A percentile compares a stretch with the other conserved stretches of the same genome.
phyloP scores from a whole-genome alignment of 1,139 yeast species.

The Taphrina deformans region DNA sequence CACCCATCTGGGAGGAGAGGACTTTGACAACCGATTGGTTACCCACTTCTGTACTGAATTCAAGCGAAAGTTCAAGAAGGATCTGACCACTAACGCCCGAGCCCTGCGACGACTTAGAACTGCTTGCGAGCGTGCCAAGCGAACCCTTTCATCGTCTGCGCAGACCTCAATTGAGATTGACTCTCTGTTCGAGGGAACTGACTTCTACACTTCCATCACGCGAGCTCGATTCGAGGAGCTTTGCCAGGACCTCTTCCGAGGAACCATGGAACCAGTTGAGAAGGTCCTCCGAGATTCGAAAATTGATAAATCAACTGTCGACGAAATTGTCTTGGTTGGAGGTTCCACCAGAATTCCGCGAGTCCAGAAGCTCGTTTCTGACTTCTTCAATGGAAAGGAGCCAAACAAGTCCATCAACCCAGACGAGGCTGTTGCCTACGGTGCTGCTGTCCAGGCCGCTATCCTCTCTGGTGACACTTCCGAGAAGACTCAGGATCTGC shows the following conservation, averaged over 20 bases:
- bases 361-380: constrained; percentile 95
- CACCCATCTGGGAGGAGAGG: constrained; percentile 99
- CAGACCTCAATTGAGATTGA: constrained; percentile 97
- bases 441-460: constrained; percentile 94
- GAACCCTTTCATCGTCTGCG: constrained; percentile 95
- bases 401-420: constrained; percentile 97
- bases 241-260: constrained; percentile 92
- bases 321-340: constrained; percentile 98
- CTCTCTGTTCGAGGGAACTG: constrained; percentile 94
- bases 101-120: constrained; percentile 98
- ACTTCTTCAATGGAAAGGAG: constrained; percentile 98
- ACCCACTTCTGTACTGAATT: constrained; percentile 92
- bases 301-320: constrained; percentile 81
- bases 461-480: constrained; percentile 87
- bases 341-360: constrained; percentile 99
- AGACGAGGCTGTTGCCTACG: constrained; percentile 98
- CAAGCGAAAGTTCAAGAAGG: constrained; percentile 95
- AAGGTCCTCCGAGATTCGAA: constrained; percentile 96
- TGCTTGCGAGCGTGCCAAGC: constrained; percentile 99
- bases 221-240: constrained; percentile 99
- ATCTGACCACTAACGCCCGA: constrained; percentile 87
- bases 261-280: constrained; percentile 96
- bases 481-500: constrained; percentile 76
- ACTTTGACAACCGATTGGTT: constrained; percentile 94
- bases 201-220: constrained; percentile 93